Conservation (phyloP, 176 grass and related monocot genomes). For the Echinochloa phyllopogon region DNA sequence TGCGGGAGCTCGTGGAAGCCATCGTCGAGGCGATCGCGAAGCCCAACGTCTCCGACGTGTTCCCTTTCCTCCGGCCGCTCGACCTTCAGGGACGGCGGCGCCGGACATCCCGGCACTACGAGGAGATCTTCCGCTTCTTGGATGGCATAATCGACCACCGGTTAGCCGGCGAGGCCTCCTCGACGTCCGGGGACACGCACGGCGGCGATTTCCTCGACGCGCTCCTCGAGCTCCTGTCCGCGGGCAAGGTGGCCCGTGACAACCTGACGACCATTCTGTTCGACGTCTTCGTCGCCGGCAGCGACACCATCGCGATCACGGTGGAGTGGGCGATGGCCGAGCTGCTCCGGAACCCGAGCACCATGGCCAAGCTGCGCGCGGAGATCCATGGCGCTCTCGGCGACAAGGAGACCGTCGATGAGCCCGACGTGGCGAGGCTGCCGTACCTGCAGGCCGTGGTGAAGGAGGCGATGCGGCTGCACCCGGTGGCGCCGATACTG, state of each 20-base stretch:
- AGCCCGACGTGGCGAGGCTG: constrained; percentile 29
- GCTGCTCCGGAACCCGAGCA: constrained; percentile 48
- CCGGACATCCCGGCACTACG: background rate
- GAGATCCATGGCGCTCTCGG: constrained; percentile 28
- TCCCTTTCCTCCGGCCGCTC: constrained; percentile 38
- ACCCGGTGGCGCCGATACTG: constrained; percentile 31
- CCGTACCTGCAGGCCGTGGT: constrained; percentile 39
- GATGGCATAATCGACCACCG: constrained; percentile 31
- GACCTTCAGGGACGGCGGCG: constrained; percentile 51
- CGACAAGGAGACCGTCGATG: background rate
- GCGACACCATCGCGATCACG: constrained; percentile 25
- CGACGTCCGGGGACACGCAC: background rate
- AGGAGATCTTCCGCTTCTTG: background rate
- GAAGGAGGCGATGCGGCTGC: constrained; percentile 59
- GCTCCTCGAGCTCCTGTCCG: constrained; percentile 32
- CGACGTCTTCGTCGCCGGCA: constrained; percentile 48
- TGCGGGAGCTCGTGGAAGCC: constrained; percentile 15
- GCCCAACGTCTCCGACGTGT: constrained; percentile 54
- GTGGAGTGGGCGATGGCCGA: constrained; percentile 59
- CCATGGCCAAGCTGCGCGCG: constrained; percentile 37
- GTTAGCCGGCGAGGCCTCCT: background rate
- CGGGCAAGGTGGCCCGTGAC: constrained; percentile 26
- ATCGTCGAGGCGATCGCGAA: background rate
- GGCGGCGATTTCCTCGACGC: constrained; percentile 49
- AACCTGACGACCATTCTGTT: constrained; percentile 23